Conservation (phyloP, 352 stramenopile genomes). For the Bremia lactucae region DNA sequence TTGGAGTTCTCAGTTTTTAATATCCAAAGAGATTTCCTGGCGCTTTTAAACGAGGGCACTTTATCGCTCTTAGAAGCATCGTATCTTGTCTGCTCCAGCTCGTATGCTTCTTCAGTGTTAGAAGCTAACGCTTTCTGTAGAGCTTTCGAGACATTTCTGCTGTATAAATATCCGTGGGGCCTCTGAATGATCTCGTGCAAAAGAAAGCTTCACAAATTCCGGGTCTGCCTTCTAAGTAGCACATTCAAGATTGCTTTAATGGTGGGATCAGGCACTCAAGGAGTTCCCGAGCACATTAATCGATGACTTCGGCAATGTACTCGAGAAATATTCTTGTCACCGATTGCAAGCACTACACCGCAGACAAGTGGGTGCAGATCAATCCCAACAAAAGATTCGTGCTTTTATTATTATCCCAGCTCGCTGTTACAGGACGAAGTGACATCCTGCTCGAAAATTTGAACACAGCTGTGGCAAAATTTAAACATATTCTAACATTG, state of each 20-base stretch:
- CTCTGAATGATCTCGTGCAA: constrained; percentile 89
- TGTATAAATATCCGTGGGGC: constrained; percentile 91
- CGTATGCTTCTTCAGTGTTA: too few species aligned
- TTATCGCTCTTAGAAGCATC: constrained; percentile 90
- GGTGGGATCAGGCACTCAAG: background rate
- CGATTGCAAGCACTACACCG: constrained; percentile 1
- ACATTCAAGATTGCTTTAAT: constrained; percentile 41
- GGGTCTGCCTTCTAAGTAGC: constrained; percentile 91
- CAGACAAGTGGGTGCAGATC: constrained; percentile 1
- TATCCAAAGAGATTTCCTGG: constrained; percentile 76
- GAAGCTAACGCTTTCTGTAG: too few species aligned
- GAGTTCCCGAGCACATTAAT: constrained; percentile 3
- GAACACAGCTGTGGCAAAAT: constrained; percentile 28
- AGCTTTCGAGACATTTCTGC: constrained; percentile 96
- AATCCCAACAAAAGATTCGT: constrained; percentile 27
- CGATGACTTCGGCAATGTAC: constrained; percentile 10
- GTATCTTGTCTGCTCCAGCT: constrained; percentile 93
- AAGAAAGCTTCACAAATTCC: constrained; percentile 81
- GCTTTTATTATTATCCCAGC: constrained; percentile 35
- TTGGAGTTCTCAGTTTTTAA: constrained; percentile 79
- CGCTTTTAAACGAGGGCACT: constrained; percentile 83
- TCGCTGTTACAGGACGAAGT: constrained; percentile 22
- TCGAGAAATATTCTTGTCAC: constrained; percentile 16
- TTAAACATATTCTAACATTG: constrained; percentile 36
- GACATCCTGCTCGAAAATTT: constrained; percentile 25